Evolutionary conservation across 2,329 filamentous ascomycete genomes (phyloP), one percentile per base, ranked within the genome.

Genomic region (Hyphodiscus sp.): DNA sequence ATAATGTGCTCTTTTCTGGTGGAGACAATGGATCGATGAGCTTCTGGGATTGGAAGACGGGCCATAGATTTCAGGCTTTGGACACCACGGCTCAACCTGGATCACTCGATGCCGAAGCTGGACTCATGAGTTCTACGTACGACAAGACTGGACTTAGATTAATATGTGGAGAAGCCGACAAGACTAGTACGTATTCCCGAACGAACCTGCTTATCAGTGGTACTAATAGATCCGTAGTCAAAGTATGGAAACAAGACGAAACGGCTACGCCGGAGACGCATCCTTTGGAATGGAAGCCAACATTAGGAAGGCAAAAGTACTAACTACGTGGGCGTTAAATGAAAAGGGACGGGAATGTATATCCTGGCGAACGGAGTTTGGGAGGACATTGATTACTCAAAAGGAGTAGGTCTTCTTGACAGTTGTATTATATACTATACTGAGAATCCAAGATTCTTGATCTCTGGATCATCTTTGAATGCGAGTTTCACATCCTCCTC

Each of bases 31-130:
- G 95, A 42, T 95, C 89, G 38, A 94, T 97, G 77, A 89, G 84
- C 61, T 99, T 99, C 76, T 99, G 91, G 88, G 95, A 99, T 70
- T 99, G 94, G 94, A 97, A 97, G 74, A 88, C 91, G 0, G 94
- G 95, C 0, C 83, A 99, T 68, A 81, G 87, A 47, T 99, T 94
- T 74, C 94, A 99, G 72, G 81, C 83, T 9, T 79, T 92, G 13
- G 91, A 99, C 63, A 95, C 89, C 2, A 89, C 89, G 8, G 94
- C 94, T 0, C 94, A 99, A 69, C 94, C 94, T 0, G 94, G 94
- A 48, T 95, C 89, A 18, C 75, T 99, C 20, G 91, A 97, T 65
- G 94, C 94, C 6, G 94, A 99, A 72, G 86, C 90, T 6, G 95
- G 95, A 50, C 83, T 99, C 62, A 96, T 99, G 86, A 89, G 87